These are phyloP conservation scores for Rhodotorula diobovata DNA, from an alignment of 768 basidiomycete genomes.

Conservation along the genomic window DNA sequence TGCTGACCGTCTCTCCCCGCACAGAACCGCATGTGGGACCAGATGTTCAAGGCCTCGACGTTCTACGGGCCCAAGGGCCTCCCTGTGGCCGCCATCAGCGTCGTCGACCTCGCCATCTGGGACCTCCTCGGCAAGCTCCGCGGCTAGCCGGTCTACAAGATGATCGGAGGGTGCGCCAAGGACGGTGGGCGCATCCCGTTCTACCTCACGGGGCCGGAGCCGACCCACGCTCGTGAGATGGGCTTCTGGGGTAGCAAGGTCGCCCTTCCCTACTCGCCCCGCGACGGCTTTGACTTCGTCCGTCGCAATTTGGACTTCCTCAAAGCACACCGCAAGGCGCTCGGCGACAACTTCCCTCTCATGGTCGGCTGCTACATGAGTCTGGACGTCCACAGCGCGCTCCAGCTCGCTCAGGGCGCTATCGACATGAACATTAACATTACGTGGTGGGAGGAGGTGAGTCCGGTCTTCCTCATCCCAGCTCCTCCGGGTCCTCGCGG, in stretches of 20 bases:
- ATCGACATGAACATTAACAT: conserved; percentile 49
- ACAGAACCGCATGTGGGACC: conserved; percentile 49
- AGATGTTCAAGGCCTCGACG: conserved; percentile 46
- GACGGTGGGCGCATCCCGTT: conserved; percentile 48
- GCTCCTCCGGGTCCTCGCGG: neutral
- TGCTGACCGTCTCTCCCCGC: neutral
- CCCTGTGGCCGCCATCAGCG: conserved; percentile 48
- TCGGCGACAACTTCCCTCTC: conserved; percentile 49
- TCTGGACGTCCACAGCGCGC: conserved; percentile 46
- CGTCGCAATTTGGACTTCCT: conserved; percentile 36
- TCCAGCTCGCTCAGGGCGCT: conserved; percentile 45
- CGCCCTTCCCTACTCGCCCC: conserved; percentile 48
- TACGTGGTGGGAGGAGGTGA: conserved; percentile 50
- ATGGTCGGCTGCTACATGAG: conserved; percentile 48
- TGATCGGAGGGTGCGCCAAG: conserved; percentile 50
- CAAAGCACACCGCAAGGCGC: conserved; percentile 44
- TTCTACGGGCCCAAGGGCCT: conserved; percentile 49
- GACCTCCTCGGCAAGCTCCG: conserved; percentile 50
- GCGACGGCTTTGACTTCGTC: conserved; percentile 31
- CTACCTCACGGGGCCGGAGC: conserved; percentile 49
- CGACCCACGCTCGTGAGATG: conserved; percentile 46
- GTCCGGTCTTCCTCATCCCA: neutral
- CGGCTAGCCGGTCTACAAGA: conserved; percentile 49
- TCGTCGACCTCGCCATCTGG: conserved; percentile 50
- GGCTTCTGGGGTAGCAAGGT: conserved; percentile 48